phyloP scores from a whole-genome alignment of 768 basidiomycete species.

The Calocera cornea region DNA sequence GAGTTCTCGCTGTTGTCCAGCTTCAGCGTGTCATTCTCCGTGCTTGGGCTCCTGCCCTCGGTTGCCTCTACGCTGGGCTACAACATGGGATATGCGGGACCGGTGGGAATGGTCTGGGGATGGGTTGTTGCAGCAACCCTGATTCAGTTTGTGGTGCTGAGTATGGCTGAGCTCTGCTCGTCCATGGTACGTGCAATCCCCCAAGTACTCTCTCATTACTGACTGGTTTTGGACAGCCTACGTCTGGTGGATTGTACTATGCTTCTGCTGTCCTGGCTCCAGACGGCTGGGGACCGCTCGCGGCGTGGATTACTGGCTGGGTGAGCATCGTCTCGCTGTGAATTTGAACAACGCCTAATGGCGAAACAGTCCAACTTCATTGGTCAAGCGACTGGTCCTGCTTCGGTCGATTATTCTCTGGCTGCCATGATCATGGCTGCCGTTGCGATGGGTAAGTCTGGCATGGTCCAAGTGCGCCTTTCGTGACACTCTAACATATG shows the following conservation, averaged over 20 bases:
- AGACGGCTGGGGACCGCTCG: slow-evolving; percentile 8
- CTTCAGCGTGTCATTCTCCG: slow-evolving; percentile 12
- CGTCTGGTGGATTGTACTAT: slow-evolving; percentile 7
- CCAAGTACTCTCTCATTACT: not conserved
- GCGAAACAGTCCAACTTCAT: not conserved
- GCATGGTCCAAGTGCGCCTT: not conserved
- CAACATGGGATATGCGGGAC: slow-evolving; percentile 8
- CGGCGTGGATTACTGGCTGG: slow-evolving; percentile 10
- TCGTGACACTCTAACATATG: not conserved
- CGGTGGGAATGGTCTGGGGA: slow-evolving; percentile 5
- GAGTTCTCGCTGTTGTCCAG: slow-evolving; percentile 7
- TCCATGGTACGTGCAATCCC: not conserved
- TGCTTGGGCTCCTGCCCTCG: slow-evolving; percentile 9
- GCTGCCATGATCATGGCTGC: slow-evolving; percentile 10
- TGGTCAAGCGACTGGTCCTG: slow-evolving; percentile 6
- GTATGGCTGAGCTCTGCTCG: slow-evolving; percentile 9
- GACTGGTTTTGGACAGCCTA: not conserved
- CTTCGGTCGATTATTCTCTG: slow-evolving; percentile 9
- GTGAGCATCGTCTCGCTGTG: not conserved
- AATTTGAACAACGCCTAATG: not conserved
- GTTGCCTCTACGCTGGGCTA: slow-evolving; percentile 7
- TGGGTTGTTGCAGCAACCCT: slow-evolving; percentile 4
- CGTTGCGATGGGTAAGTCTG: not conserved
- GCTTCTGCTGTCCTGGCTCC: slow-evolving; percentile 6
- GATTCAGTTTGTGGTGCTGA: slow-evolving; percentile 8